A percentile compares a stretch with the other conserved stretches of the same genome.
These are phyloP conservation scores for Cladophialophora bantiana DNA, from an alignment of 2,329 filamentous ascomycete species.

Conservation along the genomic window DNA sequence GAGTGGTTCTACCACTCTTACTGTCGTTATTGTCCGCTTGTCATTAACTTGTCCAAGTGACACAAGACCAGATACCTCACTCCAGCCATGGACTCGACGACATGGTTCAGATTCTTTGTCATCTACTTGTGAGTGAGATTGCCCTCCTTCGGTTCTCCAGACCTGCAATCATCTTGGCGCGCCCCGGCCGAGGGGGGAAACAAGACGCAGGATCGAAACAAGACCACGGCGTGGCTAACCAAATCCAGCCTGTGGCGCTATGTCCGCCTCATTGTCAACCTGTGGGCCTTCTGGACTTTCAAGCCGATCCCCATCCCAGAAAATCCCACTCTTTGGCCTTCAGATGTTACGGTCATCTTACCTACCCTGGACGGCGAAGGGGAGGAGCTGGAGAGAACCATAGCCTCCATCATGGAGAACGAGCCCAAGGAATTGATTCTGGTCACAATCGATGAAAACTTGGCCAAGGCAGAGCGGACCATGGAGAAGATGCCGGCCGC, in stretches of 20 bases:
- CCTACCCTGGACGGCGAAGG: constrained; percentile 90
- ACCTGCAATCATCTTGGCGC: background rate
- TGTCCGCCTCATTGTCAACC: constrained; percentile 81
- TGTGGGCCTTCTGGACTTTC: constrained; percentile 84
- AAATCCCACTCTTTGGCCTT: constrained; percentile 77
- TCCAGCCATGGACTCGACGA: constrained; percentile 25
- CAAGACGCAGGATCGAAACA: background rate
- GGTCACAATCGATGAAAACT: constrained; percentile 84
- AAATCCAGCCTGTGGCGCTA: constrained; percentile 80
- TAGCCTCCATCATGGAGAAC: constrained; percentile 64
- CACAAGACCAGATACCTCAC: constrained; percentile 22
- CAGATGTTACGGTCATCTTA: constrained; percentile 93
- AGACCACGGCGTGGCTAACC: constrained; percentile 19
- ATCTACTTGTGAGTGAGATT: constrained; percentile 50
- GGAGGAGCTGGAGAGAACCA: constrained; percentile 80
- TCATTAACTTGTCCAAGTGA: constrained; percentile 22
- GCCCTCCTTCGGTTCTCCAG: background rate
- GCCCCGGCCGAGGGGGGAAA: background rate
- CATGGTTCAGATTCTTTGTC: constrained; percentile 45
- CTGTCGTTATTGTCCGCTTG: constrained; percentile 39
- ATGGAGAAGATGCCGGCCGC: constrained; percentile 57
- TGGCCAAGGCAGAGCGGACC: constrained; percentile 71
- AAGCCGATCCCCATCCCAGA: constrained; percentile 82
- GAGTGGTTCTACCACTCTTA: constrained; percentile 38
- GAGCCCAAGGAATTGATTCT: constrained; percentile 75